Percentiles rank a stretch among this genome's conserved stretches.
These are phyloP conservation scores for Parachlorella kessleri DNA, from an alignment of 139 green algal species.

Conservation along the genomic window DNA sequence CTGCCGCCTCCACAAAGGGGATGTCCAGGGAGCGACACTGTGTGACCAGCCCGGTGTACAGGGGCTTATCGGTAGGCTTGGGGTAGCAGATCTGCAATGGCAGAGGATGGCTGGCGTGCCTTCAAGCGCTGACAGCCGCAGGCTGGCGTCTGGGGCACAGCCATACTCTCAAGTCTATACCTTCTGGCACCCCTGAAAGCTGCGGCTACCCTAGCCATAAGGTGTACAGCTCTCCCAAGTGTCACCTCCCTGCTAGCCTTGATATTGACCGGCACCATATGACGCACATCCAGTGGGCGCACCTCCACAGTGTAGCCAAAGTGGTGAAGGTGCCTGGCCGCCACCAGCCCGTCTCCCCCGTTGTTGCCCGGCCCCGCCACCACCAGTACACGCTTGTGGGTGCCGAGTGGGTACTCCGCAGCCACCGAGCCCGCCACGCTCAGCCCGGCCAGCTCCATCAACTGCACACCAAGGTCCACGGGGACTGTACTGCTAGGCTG, in stretches of 20 bases:
- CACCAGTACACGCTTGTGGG: conserved; percentile 72
- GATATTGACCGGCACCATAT: background rate
- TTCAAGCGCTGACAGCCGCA: no score
- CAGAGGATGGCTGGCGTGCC: no score
- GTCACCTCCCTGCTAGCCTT: background rate
- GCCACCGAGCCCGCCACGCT: conserved; percentile 63
- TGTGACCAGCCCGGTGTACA: conserved; percentile 87
- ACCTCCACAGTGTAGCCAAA: conserved; percentile 85
- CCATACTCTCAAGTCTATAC: no score
- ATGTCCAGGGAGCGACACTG: conserved; percentile 68
- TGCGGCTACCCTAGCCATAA: no score
- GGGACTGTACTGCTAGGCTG: background rate
- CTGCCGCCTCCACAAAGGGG: conserved; percentile 62
- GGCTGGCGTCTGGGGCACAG: background rate
- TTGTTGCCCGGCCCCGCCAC: conserved; percentile 97
- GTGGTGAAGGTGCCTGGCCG: conserved; percentile 89
- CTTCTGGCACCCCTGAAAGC: no score
- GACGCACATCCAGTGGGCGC: conserved; percentile 3
- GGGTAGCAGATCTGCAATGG: conserved; percentile 77
- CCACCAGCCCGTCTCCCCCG: conserved; percentile 96
- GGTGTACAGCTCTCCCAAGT: background rate
- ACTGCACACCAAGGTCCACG: conserved; percentile 50
- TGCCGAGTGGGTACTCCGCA: conserved; percentile 58
- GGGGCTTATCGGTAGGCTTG: conserved; percentile 83
- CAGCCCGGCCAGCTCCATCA: conserved; percentile 91